Evolutionary conservation across 768 basidiomycete genomes (phyloP).

Genomic region (Suillus brevipes): DNA sequence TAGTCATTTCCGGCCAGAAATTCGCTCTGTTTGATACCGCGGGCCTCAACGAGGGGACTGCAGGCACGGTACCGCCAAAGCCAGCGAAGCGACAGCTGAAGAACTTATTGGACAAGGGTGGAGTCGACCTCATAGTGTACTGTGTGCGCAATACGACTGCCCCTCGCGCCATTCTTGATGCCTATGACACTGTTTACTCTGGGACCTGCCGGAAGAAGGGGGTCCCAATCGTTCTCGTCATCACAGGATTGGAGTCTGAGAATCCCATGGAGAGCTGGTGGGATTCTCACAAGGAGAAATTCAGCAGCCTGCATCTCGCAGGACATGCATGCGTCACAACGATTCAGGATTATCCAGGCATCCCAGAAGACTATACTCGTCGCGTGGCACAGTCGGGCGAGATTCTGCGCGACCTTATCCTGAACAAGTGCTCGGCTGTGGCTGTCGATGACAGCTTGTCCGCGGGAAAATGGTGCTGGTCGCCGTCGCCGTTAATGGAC

Average conservation of each 20-base stretch:
- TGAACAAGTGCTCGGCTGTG: conserved; percentile 12
- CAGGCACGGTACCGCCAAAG: conserved; percentile 8
- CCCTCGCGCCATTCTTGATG: conserved; percentile 24
- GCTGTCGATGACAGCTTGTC: neutral
- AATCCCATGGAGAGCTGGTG: conserved; percentile 32
- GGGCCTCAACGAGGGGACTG: conserved; percentile 35
- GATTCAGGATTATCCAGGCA: conserved; percentile 11
- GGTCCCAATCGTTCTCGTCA: conserved; percentile 40
- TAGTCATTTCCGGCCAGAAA: conserved; percentile 5
- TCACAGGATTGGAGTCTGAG: conserved; percentile 40
- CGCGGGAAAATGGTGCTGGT: conserved; percentile 15
- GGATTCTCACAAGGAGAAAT: conserved; percentile 33
- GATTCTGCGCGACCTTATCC: conserved; percentile 25
- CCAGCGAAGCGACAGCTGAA: conserved; percentile 20
- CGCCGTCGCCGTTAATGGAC: conserved; percentile 16
- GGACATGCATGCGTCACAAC: conserved; percentile 47
- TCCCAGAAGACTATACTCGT: neutral
- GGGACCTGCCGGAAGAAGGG: conserved; percentile 33
- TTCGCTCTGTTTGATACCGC: conserved; percentile 37
- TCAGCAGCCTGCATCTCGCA: conserved; percentile 16
- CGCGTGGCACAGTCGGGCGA: conserved; percentile 20
- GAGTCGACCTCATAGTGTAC: conserved; percentile 36
- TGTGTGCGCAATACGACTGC: conserved; percentile 37
- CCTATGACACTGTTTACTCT: conserved; percentile 40
- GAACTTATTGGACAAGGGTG: conserved; percentile 17